Evolutionary conservation across 305 asterid genomes (phyloP).

Genomic region (Fraxinus paxiana): DNA sequence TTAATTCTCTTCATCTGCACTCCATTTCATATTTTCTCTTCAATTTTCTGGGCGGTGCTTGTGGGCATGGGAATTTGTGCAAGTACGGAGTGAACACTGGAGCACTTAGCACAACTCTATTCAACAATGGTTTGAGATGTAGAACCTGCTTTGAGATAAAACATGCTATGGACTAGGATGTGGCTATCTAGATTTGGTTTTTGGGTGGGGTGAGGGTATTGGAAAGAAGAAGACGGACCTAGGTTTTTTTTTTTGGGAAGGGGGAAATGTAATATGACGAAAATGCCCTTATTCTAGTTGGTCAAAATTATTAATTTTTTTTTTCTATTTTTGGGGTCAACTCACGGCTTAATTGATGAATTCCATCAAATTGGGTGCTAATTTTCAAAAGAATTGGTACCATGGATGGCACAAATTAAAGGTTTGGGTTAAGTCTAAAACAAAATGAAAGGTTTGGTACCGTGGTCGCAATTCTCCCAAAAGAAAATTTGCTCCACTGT

Average conservation of each 20-base stretch:
- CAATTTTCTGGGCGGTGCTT: slow-evolving; percentile 52
- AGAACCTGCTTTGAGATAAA: slow-evolving; percentile 68
- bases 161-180: slow-evolving; percentile 37
- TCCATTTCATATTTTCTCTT: background rate
- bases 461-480: background rate
- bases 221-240: too few relatives aligned
- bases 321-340: background rate
- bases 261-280: background rate
- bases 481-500: background rate
- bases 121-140: slow-evolving; percentile 60
- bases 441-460: background rate
- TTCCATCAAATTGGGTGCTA: background rate
- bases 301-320: background rate
- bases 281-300: background rate
- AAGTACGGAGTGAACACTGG: slow-evolving; percentile 73
- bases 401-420: too few relatives aligned
- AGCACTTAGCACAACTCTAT: slow-evolving; percentile 72
- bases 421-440: too few relatives aligned
- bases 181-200: too few relatives aligned
- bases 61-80: slow-evolving; percentile 67
- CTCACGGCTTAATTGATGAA: background rate
- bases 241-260: background rate
- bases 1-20: background rate
- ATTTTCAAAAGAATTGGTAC: too few relatives aligned
- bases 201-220: too few relatives aligned